Base-by-base conservation (phyloP, 2,329 filamentous ascomycete species). In the Aspergillus glaucus region DNA sequence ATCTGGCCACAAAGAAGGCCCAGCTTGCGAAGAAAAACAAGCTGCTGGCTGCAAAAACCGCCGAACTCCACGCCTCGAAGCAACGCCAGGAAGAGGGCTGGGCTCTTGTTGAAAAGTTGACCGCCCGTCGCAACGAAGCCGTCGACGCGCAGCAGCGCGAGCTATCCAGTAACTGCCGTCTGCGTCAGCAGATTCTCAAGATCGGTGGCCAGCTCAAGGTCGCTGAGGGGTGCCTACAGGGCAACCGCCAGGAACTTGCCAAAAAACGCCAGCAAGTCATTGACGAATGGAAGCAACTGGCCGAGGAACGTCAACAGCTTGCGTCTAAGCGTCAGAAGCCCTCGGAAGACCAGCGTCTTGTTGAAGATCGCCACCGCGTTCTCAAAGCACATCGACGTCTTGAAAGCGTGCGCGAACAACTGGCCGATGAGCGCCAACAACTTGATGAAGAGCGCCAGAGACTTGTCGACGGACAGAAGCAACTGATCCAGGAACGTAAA, bases 11-110 rank as follows among this genome's bases (percentile, higher is more conserved):
- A 24, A 45, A 47, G 12, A 43, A 50, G 4, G 32, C 8, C 14
- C 21, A 45, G 8, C 19, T 57, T 2, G 30, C 22, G 7, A 17
- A 46, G 24, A 45, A 50, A 14, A 36, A 47, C 4, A 22, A 5
- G n/a, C 17, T 46, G 6, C 24, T 57, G 6, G 30, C 10, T 7
- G 43, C 42, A 19, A 48, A 36, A n/a, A 44, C 17, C 3, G 22
- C 50, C 14, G 53, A 52, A 46, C 43, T 57, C 9, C 17, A 32
- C 39, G 37, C 30, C 36, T 28, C 45, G 12, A 48, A 47, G 41
- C 45, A 47, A 19, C 34, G 22, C 6, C 21, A 42, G 22, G 43
- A 50, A n/a, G 45, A 50, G 15, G 44, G 41, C 22, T 44, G 46
- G 50, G 45, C n/a, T 21, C 32, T 36, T 5, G 37, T 46, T 37